Conservation (phyloP, 805 yeast genomes). For the Jamesozyma jinghongensis region DNA sequence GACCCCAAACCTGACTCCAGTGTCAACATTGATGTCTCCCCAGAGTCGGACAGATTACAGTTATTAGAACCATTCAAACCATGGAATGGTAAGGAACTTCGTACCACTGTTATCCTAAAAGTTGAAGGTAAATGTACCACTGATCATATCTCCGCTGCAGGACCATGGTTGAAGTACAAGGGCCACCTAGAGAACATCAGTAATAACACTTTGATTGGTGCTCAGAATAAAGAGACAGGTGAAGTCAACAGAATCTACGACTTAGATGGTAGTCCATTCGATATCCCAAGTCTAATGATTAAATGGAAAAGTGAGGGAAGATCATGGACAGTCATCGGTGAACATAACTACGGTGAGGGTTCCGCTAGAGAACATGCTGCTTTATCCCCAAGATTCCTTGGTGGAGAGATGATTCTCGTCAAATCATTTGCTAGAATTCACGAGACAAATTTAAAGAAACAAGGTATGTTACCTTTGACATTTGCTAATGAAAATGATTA, state of each 20-base stretch:
- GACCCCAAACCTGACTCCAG: conserved; percentile 58
- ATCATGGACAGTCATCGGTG: conserved; percentile 95
- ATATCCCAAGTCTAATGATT: conserved; percentile 94
- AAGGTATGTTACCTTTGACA: conserved; percentile 92
- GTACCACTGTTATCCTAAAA: conserved; percentile 68
- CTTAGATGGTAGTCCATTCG: conserved; percentile 62
- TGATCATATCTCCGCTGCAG: conserved; percentile 97
- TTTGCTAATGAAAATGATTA: conserved; percentile 87
- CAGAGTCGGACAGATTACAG: conserved; percentile 86
- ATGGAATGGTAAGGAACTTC: conserved; percentile 80
- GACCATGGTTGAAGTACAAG: conserved; percentile 96
- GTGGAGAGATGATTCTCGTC: conserved; percentile 80
- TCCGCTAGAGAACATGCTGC: conserved; percentile 99
- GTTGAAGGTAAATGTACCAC: conserved; percentile 98
- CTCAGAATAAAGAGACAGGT: conserved; percentile 93
- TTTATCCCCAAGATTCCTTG: conserved; percentile 86
- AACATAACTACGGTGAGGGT: conserved; percentile 98
- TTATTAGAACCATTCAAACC: conserved; percentile 78
- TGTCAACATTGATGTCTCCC: conserved; percentile 61
- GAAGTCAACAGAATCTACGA: conserved; percentile 89
- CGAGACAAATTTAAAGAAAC: conserved; percentile 95
- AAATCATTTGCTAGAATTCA: conserved; percentile 97
- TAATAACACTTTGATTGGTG: conserved; percentile 91
- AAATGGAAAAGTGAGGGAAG: conserved; percentile 80
- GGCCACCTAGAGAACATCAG: conserved; percentile 96